Percentiles rank a stretch among this genome's conserved stretches.
Conservation (phyloP, 1,284 basidiomycete genomes). For the Cryptococcus maquisensis region DNA sequence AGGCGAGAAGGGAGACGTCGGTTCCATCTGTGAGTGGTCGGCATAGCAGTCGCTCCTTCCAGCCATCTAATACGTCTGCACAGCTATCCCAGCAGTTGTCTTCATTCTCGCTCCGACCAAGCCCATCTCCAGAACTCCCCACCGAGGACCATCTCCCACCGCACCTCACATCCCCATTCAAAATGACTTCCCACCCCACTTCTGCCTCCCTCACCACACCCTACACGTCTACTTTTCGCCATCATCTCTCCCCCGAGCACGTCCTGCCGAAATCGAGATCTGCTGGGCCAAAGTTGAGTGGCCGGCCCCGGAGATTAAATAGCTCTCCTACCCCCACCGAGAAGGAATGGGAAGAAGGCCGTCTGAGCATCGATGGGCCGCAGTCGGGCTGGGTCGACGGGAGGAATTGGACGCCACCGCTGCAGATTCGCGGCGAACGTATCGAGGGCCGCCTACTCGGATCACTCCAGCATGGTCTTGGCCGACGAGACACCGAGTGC, state of each 20-base stretch:
- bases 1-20: constrained; percentile 29
- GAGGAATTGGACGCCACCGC: constrained; percentile 24
- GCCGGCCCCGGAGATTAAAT: background rate
- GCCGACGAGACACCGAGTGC: constrained; percentile 19
- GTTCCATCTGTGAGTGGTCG: constrained; percentile 35
- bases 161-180: constrained; percentile 1
- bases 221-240: background rate
- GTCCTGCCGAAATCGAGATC: background rate
- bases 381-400: constrained; percentile 18
- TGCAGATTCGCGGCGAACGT: constrained; percentile 2
- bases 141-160: background rate
- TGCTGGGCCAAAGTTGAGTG: background rate
- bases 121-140: constrained; percentile 14
- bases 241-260: background rate
- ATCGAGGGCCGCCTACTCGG: constrained; percentile 2
- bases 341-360: background rate
- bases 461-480: constrained; percentile 2
- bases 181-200: constrained; percentile 9
- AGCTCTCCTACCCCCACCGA: background rate
- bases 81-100: constrained; percentile 40
- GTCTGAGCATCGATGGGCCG: constrained; percentile 8
- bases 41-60: too few relatives aligned
- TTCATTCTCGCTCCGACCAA: constrained; percentile 35
- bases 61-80: background rate
- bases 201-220: constrained; percentile 5